Percentiles rank a stretch among this genome's conserved stretches.
These are phyloP conservation scores for Coniophora puteana DNA, from an alignment of 1,284 basidiomycete species.

Conservation along the genomic window DNA sequence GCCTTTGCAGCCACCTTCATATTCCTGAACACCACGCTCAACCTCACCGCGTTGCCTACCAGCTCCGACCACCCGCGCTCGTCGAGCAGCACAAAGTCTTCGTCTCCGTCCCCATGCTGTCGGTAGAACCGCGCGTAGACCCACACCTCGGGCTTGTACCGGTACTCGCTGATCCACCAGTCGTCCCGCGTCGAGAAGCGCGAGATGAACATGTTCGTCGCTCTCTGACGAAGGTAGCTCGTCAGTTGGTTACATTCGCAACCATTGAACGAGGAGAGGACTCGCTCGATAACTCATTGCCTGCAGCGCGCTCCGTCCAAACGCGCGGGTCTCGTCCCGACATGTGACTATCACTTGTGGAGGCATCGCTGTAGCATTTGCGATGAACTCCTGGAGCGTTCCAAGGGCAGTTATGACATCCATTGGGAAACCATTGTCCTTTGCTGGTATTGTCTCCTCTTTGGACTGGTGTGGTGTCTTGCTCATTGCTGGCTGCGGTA, in stretches of 20 bases:
- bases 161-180: constrained; percentile 31
- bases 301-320: constrained; percentile 25
- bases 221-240: constrained; percentile 17
- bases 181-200: constrained; percentile 30
- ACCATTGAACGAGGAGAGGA: background rate
- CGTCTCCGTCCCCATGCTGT: constrained; percentile 27
- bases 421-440: too few species aligned
- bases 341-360: constrained; percentile 29
- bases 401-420: constrained; percentile 25
- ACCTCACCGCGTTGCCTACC: constrained; percentile 28
- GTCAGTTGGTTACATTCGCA: constrained; percentile 10
- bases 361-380: constrained; percentile 24
- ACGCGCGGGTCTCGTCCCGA: constrained; percentile 25
- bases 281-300: constrained; percentile 29
- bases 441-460: too few species aligned
- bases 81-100: constrained; percentile 26
- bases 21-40: constrained; percentile 27
- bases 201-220: constrained; percentile 25
- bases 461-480: too few species aligned
- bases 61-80: constrained; percentile 28
- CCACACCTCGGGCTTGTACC: constrained; percentile 28
- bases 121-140: constrained; percentile 30
- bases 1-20: too few species aligned
- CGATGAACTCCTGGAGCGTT: constrained; percentile 25
- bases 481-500: too few species aligned